Conservation (phyloP, 176 grass and related monocot species). For the Typha latifolia region DNA sequence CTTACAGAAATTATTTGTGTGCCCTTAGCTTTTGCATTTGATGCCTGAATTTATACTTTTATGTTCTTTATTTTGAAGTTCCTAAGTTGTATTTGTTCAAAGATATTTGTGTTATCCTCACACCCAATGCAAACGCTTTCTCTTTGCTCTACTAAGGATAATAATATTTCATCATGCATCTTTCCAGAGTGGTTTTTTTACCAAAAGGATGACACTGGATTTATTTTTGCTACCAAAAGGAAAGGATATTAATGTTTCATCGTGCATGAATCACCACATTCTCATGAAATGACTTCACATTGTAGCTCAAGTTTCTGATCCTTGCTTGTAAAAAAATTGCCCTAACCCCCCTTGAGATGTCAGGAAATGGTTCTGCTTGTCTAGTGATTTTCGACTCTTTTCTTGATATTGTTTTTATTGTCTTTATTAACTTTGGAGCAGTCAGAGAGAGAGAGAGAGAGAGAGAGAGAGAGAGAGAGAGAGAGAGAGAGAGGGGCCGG, state of each 20-base stretch:
- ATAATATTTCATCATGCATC: too few relatives aligned
- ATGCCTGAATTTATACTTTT: background rate
- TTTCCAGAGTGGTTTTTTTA: background rate
- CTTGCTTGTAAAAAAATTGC: too few relatives aligned
- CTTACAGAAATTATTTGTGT: too few relatives aligned
- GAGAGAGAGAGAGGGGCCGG: background rate
- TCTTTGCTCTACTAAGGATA: too few relatives aligned
- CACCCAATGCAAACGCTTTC: too few relatives aligned
- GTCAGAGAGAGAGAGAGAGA: background rate
- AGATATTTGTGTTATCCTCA: too few relatives aligned
- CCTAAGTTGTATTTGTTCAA: too few relatives aligned
- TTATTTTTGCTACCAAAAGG: background rate
- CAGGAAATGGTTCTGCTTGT: background rate
- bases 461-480: conserved; percentile 3
- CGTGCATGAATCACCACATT: background rate
- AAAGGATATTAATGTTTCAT: background rate
- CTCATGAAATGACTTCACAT: background rate
- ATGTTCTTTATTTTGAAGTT: too few relatives aligned
- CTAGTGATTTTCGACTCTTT: background rate
- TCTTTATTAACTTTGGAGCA: background rate
- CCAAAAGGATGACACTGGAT: background rate
- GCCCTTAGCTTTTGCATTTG: too few relatives aligned
- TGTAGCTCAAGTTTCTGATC: too few relatives aligned
- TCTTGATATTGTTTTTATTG: background rate
- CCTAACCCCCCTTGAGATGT: background rate